A percentile compares a stretch with the other conserved stretches of the same genome.
phyloP scores from a whole-genome alignment of 163 green algal species.

The Chlorella variabilis region DNA sequence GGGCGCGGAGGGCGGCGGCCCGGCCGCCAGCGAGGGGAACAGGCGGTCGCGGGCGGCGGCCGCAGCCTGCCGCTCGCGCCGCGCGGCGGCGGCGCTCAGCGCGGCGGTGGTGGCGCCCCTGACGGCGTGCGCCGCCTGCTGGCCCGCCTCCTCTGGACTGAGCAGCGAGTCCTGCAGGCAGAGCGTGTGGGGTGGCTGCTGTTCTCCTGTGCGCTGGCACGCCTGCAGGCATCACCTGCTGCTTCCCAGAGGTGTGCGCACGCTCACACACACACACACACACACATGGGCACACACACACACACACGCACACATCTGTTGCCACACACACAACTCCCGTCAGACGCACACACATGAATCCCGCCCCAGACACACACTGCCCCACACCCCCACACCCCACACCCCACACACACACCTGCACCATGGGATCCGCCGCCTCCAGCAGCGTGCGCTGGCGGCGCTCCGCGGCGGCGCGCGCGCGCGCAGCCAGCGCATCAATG shows the following conservation, averaged over 20 bases:
- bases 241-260: too few species aligned
- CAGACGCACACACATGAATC: too few species aligned
- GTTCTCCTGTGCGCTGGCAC: too few species aligned
- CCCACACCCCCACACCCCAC: background rate
- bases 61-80: background rate
- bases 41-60: slow-evolving; percentile 5
- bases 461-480: slow-evolving; percentile 64
- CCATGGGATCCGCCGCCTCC: slow-evolving; percentile 18
- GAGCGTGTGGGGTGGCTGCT: too few species aligned
- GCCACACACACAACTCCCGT: too few species aligned
- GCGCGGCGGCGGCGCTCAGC: slow-evolving; percentile 4
- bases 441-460: slow-evolving; percentile 51
- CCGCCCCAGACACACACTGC: background rate
- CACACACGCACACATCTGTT: too few species aligned
- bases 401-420: background rate
- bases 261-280: too few species aligned
- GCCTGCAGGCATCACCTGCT: too few species aligned
- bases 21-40: slow-evolving; percentile 25
- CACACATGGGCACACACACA: too few species aligned
- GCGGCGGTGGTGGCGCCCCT: slow-evolving; percentile 40
- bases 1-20: background rate
- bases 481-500: slow-evolving; percentile 67
- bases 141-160: slow-evolving; percentile 29
- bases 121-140: slow-evolving; percentile 35
- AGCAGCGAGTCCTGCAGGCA: slow-evolving; percentile 9